Conservation (phyloP, 2,329 filamentous ascomycete genomes). For the Fusarium chaquense region DNA sequence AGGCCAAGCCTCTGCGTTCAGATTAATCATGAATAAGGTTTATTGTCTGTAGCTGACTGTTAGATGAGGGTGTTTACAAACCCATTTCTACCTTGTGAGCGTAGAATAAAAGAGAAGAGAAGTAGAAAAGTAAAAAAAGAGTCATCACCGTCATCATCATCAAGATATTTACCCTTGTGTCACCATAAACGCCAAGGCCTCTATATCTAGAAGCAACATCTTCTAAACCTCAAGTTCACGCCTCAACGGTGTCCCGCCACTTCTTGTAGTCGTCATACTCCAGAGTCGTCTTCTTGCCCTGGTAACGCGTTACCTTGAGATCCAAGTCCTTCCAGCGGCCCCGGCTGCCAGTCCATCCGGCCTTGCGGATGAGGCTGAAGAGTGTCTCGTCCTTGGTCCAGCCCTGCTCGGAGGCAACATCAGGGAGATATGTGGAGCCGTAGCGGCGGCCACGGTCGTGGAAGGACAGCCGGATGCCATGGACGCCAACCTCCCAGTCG, state of each 20-base stretch:
- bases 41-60: constrained; percentile 33
- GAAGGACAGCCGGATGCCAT: constrained; percentile 91
- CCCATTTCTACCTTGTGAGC: constrained; percentile 38
- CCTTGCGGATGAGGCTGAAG: constrained; percentile 91
- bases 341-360: constrained; percentile 87
- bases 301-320: constrained; percentile 84
- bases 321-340: constrained; percentile 84
- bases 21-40: constrained; percentile 28
- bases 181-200: constrained; percentile 44
- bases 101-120: constrained; percentile 18
- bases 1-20: constrained; percentile 27
- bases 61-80: constrained; percentile 24
- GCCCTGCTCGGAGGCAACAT: constrained; percentile 91
- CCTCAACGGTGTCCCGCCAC: constrained; percentile 79
- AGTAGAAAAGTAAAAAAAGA: constrained; percentile 3
- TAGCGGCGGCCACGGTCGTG: constrained; percentile 77
- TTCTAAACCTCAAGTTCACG: constrained; percentile 25
- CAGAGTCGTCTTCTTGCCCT: constrained; percentile 81
- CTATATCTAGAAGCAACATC: constrained; percentile 48
- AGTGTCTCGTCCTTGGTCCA: constrained; percentile 96
- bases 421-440: constrained; percentile 90
- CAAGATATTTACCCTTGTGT: constrained; percentile 17
- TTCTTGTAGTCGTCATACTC: constrained; percentile 79
- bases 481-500: constrained; percentile 88
- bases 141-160: constrained; percentile 5